Conservation (phyloP, 176 grass and related monocot species). For the Musa beccarii region DNA sequence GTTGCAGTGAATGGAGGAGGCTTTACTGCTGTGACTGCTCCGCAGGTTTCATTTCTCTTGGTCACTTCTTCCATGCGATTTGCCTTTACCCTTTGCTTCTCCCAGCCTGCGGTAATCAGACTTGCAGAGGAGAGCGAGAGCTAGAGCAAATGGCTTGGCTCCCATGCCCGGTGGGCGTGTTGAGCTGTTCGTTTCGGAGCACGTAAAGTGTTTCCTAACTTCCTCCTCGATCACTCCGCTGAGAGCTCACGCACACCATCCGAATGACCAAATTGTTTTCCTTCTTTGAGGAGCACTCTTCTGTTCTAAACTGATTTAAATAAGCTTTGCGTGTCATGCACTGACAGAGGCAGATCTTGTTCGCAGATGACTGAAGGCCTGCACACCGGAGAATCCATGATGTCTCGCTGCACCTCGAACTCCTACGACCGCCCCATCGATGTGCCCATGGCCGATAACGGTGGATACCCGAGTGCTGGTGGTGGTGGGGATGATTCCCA, state of each 20-base stretch:
- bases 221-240: background rate
- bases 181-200: slow-evolving; percentile 60
- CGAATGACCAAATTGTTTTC: slow-evolving; percentile 15
- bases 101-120: too few relatives aligned
- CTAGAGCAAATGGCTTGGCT: slow-evolving; percentile 51
- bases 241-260: background rate
- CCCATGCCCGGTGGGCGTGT: slow-evolving; percentile 70
- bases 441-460: background rate
- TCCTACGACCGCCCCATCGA: background rate
- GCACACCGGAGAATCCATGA: slow-evolving; percentile 67
- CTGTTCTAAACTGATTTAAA: too few relatives aligned
- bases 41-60: background rate
- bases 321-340: too few relatives aligned
- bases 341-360: background rate
- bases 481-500: background rate
- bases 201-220: slow-evolving; percentile 25
- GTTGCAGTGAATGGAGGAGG: slow-evolving; percentile 31
- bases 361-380: slow-evolving; percentile 66
- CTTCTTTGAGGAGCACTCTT: background rate
- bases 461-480: background rate
- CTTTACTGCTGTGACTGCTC: background rate
- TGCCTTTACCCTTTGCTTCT: too few relatives aligned
- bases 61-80: background rate
- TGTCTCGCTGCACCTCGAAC: slow-evolving; percentile 49
- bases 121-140: slow-evolving; percentile 25